Conservation (phyloP, 2,329 filamentous ascomycete species). For the Fusarium nurragi region DNA sequence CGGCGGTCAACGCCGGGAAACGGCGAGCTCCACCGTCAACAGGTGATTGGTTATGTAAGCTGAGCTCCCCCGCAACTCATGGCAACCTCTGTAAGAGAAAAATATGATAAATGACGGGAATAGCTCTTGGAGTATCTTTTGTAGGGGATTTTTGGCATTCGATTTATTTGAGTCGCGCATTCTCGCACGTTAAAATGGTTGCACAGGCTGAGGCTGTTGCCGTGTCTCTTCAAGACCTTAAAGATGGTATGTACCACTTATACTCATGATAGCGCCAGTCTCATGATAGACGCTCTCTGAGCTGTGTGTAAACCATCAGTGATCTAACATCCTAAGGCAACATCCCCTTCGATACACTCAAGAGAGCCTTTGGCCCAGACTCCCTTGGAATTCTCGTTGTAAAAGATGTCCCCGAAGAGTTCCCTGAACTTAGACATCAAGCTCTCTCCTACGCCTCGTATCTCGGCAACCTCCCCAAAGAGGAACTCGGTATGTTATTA, state of each 20-base stretch:
- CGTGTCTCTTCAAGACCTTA: slow-evolving; percentile 69
- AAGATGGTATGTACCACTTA: slow-evolving; percentile 59
- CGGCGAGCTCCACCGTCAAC: slow-evolving; percentile 48
- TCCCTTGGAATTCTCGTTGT: slow-evolving; percentile 96
- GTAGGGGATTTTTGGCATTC: neutral
- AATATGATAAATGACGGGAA: slow-evolving; percentile 3
- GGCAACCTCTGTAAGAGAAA: slow-evolving; percentile 9
- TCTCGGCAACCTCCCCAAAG: slow-evolving; percentile 79
- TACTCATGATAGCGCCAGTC: slow-evolving; percentile 21
- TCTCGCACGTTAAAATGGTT: slow-evolving; percentile 50
- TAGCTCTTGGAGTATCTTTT: neutral
- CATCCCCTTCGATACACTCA: slow-evolving; percentile 73
- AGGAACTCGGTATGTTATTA: slow-evolving; percentile 70
- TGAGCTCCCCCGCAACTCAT: slow-evolving; percentile 28
- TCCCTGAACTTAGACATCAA: slow-evolving; percentile 74
- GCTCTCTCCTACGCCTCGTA: slow-evolving; percentile 90
- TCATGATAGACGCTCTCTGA: slow-evolving; percentile 1
- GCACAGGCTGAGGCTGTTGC: slow-evolving; percentile 65
- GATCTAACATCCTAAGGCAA: slow-evolving; percentile 58
- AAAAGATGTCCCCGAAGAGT: slow-evolving; percentile 79
- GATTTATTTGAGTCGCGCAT: neutral
- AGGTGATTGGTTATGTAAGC: slow-evolving; percentile 42
- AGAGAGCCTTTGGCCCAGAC: slow-evolving; percentile 86
- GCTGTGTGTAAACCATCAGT: neutral
- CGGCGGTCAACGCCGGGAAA: slow-evolving; percentile 38